Conservation (phyloP, 2,329 filamentous ascomycete species). For the Juglanconis juglandina region DNA sequence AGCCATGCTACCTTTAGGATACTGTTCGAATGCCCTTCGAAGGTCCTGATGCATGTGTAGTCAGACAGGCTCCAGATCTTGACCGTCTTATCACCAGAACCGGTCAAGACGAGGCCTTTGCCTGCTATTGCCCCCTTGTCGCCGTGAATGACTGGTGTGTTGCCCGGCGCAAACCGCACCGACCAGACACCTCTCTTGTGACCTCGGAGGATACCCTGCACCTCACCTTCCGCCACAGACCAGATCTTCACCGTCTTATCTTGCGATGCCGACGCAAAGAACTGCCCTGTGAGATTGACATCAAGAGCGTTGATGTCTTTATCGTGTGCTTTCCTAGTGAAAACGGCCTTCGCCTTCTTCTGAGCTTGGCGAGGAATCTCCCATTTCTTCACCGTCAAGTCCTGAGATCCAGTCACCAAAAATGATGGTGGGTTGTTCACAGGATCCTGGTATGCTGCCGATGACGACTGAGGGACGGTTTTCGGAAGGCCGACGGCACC, state of each 20-base stretch:
- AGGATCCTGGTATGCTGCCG: constrained; percentile 68
- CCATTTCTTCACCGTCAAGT: constrained; percentile 94
- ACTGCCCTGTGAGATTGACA: constrained; percentile 66
- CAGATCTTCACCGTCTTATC: constrained; percentile 97
- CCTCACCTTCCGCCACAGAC: constrained; percentile 84
- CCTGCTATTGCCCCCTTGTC: constrained; percentile 69
- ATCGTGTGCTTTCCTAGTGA: constrained; percentile 93
- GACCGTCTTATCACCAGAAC: constrained; percentile 92
- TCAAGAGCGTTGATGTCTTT: constrained; percentile 98
- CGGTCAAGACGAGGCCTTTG: constrained; percentile 82
- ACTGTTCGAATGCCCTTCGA: constrained; percentile 94
- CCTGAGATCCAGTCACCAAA: constrained; percentile 87
- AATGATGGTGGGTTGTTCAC: constrained; percentile 78
- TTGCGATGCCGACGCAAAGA: constrained; percentile 95
- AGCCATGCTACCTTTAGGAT: constrained; percentile 94
- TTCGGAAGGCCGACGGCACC: constrained; percentile 84
- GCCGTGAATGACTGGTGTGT: constrained; percentile 69
- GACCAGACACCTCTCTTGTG: constrained; percentile 96
- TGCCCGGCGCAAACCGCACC: constrained; percentile 79
- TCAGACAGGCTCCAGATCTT: constrained; percentile 92
- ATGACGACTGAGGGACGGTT: constrained; percentile 61
- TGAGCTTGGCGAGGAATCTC: constrained; percentile 64
- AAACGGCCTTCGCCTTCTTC: constrained; percentile 64
- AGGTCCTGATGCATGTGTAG: constrained; percentile 88
- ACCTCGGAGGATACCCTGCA: constrained; percentile 84